Evolutionary conservation across 768 basidiomycete genomes (phyloP), one percentile per base, ranked within the genome.

Genomic region (Pisolithus microcarpus): DNA sequence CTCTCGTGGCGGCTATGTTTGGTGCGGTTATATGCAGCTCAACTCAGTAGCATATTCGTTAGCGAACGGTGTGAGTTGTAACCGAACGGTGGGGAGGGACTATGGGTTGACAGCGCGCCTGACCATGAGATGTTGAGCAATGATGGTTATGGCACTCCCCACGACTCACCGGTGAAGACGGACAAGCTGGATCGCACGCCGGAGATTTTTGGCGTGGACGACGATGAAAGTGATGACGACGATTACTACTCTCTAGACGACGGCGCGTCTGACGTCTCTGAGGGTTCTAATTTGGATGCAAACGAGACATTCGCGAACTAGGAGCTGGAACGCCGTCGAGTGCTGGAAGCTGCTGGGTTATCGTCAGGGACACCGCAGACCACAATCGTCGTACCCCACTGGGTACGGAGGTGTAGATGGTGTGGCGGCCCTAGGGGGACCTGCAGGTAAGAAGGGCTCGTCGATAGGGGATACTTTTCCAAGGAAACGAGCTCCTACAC

Each of bases 331-430:
- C 75, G 90, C 21, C 81, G 81, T 57, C 77, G 85, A 18, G 90
- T 96, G 7, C 71, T 97, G n/a, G 82, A 90, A 61, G 87, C 90
- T 0, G 92, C 92, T 0, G 94, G 94, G 71, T 96, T 23, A 81
- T 91, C 50, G 76, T 95, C 43, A 82, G 26, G 15, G 26, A 44
- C 43, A n/a, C 16, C 5, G 15, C 30, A n/a, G 15, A 18, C 11
- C 16, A 44, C 43, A n/a, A 44, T 26, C 16, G 15, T 26, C 0
- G 19, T 10, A 40, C 18, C 7, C 39, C 11, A 13, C 19, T 21
- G 15, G 38, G 16, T 7, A 18, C 18, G 7, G n/a, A 7, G 38
- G 15, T 18, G 16, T 19, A 13, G 19, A 39, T 18, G 18, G 11
- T 7, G 39, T 11, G 21, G n/a, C 21, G 19, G 42, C 8, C 2